Conservation (phyloP, 1,284 basidiomycete species). For the Limonomyces culmigenus region DNA sequence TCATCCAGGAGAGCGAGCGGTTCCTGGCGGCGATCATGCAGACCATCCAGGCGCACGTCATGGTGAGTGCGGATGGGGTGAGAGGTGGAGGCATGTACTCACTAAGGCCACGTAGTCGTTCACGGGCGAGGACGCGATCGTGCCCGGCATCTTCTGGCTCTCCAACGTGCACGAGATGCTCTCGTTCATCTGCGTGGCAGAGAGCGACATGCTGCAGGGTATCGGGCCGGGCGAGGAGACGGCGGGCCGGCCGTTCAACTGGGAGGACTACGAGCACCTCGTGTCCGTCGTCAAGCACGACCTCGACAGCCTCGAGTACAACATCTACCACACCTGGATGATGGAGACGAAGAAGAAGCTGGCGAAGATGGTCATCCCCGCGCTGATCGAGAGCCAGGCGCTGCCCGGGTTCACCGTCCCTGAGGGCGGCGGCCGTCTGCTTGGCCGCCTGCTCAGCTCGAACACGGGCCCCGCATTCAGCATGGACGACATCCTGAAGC, state of each 20-base stretch:
- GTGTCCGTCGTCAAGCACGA: constrained; percentile 98
- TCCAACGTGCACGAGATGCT: constrained; percentile 99
- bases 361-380: constrained; percentile 97
- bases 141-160: constrained; percentile 97
- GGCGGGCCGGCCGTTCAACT: constrained; percentile 83
- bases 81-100: constrained; percentile 6
- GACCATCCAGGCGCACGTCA: constrained; percentile 92
- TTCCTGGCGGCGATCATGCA: constrained; percentile 99
- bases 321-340: constrained; percentile 99
- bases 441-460: constrained; percentile 82
- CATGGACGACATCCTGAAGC: constrained; percentile 97
- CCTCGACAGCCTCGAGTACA: constrained; percentile 96
- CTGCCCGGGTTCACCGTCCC: constrained; percentile 95
- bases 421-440: constrained; percentile 83
- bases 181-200: constrained; percentile 96
- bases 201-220: constrained; percentile 95
- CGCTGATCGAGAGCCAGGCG: constrained; percentile 94
- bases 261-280: constrained; percentile 92
- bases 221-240: constrained; percentile 94
- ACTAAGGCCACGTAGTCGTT: constrained; percentile 57
- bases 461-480: constrained; percentile 81
- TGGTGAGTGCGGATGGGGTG: constrained; percentile 47
- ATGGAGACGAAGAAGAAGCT: constrained; percentile 94
- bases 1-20: constrained; percentile 92
- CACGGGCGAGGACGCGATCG: constrained; percentile 85